Evolutionary conservation across 1,284 basidiomycete species (phyloP).

Genomic region (Mycocalia duriaeana): DNA sequence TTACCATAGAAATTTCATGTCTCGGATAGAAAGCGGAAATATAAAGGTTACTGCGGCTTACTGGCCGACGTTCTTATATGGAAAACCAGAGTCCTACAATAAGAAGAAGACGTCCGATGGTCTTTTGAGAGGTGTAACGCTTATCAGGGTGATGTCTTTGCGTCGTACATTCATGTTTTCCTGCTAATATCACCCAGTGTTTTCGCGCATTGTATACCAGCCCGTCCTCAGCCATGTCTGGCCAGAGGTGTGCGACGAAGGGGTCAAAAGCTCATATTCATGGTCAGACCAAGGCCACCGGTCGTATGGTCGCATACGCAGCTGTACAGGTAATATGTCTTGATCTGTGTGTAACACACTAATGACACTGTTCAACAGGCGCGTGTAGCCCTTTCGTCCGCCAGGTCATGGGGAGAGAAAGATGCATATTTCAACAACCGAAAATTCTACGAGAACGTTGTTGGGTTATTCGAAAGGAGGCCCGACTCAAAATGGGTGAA

Average conservation of each 20-base stretch:
- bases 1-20: conserved; percentile 12
- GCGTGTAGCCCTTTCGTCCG: conserved; percentile 3
- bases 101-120: too few relatives aligned
- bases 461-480: conserved; percentile 8
- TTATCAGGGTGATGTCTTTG: too few relatives aligned
- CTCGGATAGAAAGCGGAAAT: too few relatives aligned
- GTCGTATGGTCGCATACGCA: conserved; percentile 10
- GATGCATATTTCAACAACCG: conserved; percentile 6
- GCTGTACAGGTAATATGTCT: conserved; percentile 9
- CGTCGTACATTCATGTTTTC: too few relatives aligned
- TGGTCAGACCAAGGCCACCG: conserved; percentile 6
- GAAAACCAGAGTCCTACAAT: too few relatives aligned
- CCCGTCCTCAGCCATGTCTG: conserved; percentile 7
- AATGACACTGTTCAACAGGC: conserved; percentile 2
- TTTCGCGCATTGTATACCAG: too few relatives aligned
- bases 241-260: conserved; percentile 6
- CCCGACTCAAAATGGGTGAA: conserved; percentile 6
- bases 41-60: too few relatives aligned
- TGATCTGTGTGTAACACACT: neutral
- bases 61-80: too few relatives aligned
- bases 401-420: conserved; percentile 3
- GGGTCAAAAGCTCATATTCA: conserved; percentile 10
- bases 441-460: conserved; percentile 9
- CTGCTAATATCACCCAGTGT: too few relatives aligned
- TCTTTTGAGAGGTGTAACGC: too few relatives aligned